Evolutionary conservation across 129 eudicot genomes (phyloP).

Genomic region (Solidago caesia): DNA sequence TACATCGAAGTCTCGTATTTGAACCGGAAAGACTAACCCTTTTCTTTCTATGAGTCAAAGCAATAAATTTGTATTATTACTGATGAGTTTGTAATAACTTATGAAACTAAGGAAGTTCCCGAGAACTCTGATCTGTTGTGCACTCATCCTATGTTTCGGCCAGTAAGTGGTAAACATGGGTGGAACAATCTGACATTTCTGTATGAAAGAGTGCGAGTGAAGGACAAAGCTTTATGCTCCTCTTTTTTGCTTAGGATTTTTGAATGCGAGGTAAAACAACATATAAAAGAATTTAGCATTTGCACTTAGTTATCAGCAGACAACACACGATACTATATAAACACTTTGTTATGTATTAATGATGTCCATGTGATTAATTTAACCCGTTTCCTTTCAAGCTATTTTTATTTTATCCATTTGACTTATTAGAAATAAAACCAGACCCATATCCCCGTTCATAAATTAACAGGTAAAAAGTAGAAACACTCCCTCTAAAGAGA

Average conservation of each 20-base stretch:
- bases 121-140: slow-evolving; percentile 63
- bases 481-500: too few species aligned
- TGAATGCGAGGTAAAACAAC: slow-evolving; percentile 42
- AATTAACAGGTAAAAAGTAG: too few species aligned
- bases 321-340: background rate
- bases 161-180: slow-evolving; percentile 68
- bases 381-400: background rate
- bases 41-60: too few species aligned
- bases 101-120: slow-evolving; percentile 50
- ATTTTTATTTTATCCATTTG: background rate
- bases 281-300: background rate
- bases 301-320: background rate
- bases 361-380: too few species aligned
- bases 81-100: slow-evolving; percentile 8
- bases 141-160: slow-evolving; percentile 88
- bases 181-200: slow-evolving; percentile 58
- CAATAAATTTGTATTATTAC: background rate
- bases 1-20: too few species aligned
- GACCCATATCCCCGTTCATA: too few species aligned
- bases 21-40: too few species aligned
- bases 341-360: background rate
- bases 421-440: too few species aligned
- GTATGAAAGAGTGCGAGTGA: slow-evolving; percentile 62
- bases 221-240: slow-evolving; percentile 49
- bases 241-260: slow-evolving; percentile 58